phyloP scores from a whole-genome alignment of 306 rosid species.

The Vicia villosa region DNA sequence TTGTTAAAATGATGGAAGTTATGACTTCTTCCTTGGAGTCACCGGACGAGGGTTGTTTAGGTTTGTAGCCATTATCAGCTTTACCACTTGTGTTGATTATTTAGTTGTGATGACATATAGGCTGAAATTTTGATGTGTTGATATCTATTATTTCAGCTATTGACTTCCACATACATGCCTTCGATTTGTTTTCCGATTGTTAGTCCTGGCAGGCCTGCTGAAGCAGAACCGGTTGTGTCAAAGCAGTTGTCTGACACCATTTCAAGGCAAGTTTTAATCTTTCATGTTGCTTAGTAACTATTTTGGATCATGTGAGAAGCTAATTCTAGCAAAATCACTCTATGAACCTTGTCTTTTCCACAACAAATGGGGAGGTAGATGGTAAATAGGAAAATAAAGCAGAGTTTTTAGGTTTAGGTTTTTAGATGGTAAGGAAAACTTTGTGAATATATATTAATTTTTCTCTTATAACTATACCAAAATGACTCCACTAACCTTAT shows the following conservation, averaged over 20 bases:
- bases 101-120: no score
- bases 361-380: not conserved
- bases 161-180: constrained; percentile 95
- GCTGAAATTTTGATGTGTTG: constrained; percentile 9
- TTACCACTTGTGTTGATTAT: no score
- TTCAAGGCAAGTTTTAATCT: no score
- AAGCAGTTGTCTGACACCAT: no score
- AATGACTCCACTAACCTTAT: not conserved
- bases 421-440: not conserved
- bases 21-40: no score
- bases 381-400: not conserved
- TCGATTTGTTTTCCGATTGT: constrained; percentile 88
- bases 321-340: not conserved
- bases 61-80: no score
- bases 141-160: constrained; percentile 56
- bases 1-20: no score
- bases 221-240: constrained; percentile 82
- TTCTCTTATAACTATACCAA: constrained; percentile 13
- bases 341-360: not conserved
- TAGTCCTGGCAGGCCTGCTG: constrained; percentile 97
- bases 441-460: not conserved
- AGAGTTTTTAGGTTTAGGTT: constrained; percentile 2
- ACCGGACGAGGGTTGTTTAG: no score
- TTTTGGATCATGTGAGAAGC: constrained; percentile 16
- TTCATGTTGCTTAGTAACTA: not conserved